Percentiles rank a stretch among this genome's conserved stretches.
These are phyloP conservation scores for Uncinocarpus reesii DNA, from an alignment of 2,329 filamentous ascomycete genomes.

Conservation along the genomic window DNA sequence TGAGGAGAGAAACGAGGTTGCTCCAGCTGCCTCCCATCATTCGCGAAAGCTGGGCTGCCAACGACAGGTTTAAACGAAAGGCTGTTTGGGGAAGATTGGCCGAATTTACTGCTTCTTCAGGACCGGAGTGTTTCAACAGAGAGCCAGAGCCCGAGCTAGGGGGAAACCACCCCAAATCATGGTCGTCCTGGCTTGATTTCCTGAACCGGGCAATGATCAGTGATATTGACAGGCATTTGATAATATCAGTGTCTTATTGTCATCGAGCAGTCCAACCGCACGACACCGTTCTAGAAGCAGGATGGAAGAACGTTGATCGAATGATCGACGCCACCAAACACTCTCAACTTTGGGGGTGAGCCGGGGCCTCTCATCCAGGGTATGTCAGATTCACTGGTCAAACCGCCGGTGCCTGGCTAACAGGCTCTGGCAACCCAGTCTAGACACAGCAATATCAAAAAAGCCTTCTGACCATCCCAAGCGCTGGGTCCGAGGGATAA, in stretches of 20 bases:
- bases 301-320: slow-evolving; percentile 6
- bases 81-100: too few relatives aligned
- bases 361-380: background rate
- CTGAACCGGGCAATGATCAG: background rate
- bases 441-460: background rate
- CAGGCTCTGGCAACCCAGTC: background rate
- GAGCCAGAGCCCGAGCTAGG: too few relatives aligned
- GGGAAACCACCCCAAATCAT: background rate
- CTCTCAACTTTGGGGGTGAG: background rate
- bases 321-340: background rate
- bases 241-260: background rate
- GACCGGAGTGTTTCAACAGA: too few relatives aligned
- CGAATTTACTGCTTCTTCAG: too few relatives aligned
- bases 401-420: slow-evolving; percentile 4
- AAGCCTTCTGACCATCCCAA: background rate
- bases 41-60: background rate
- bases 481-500: background rate
- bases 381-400: slow-evolving; percentile 2
- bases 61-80: slow-evolving; percentile 6
- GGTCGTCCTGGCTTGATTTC: background rate
- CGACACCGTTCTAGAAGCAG: slow-evolving; percentile 7
- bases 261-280: background rate
- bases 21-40: background rate
- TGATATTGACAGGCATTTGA: background rate
- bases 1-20: background rate